These are phyloP conservation scores for Hirsutella minnesotensis DNA, from an alignment of 2,329 filamentous ascomycete genomes.

Conservation along the genomic window DNA sequence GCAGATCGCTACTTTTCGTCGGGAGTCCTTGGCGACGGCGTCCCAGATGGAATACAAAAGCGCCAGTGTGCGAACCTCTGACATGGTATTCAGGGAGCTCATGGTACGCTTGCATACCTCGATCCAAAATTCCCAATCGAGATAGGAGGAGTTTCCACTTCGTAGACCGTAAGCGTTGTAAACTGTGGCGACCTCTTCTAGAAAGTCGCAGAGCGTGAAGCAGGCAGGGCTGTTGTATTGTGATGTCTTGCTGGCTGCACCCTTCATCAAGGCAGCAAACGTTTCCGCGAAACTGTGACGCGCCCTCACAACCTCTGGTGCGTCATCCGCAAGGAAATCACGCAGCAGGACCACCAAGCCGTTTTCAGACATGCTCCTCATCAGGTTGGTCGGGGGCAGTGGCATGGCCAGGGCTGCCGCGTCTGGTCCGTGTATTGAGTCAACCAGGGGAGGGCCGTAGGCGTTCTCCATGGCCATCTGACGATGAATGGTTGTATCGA, in stretches of 20 bases:
- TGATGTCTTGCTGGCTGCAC: constrained; percentile 62
- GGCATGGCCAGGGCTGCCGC: constrained; percentile 52
- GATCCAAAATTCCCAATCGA: constrained; percentile 81
- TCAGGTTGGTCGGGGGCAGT: constrained; percentile 54
- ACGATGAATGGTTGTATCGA: constrained; percentile 77
- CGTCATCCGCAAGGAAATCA: constrained; percentile 54
- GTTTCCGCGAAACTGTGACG: constrained; percentile 65
- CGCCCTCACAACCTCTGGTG: constrained; percentile 24
- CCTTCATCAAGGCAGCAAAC: constrained; percentile 62
- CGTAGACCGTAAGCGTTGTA: constrained; percentile 35
- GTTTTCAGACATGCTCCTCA: constrained; percentile 80
- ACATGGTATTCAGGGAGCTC: constrained; percentile 77
- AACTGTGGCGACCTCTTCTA: constrained; percentile 68
- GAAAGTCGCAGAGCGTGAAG: constrained; percentile 81
- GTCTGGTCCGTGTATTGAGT: constrained; percentile 44
- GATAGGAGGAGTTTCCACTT: constrained; percentile 28
- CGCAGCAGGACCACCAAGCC: constrained; percentile 70
- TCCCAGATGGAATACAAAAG: constrained; percentile 77
- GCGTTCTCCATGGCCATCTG: constrained; percentile 43
- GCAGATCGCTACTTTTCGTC: constrained; percentile 59
- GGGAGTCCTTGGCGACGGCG: constrained; percentile 51
- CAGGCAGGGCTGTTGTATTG: constrained; percentile 74
- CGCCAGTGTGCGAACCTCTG: constrained; percentile 73
- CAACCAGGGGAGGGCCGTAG: constrained; percentile 29
- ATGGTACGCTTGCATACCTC: constrained; percentile 69